Evolutionary conservation across 192 early-diverging fungal genomes (phyloP).

Genomic region (Phycomyces blakesleeanus): DNA sequence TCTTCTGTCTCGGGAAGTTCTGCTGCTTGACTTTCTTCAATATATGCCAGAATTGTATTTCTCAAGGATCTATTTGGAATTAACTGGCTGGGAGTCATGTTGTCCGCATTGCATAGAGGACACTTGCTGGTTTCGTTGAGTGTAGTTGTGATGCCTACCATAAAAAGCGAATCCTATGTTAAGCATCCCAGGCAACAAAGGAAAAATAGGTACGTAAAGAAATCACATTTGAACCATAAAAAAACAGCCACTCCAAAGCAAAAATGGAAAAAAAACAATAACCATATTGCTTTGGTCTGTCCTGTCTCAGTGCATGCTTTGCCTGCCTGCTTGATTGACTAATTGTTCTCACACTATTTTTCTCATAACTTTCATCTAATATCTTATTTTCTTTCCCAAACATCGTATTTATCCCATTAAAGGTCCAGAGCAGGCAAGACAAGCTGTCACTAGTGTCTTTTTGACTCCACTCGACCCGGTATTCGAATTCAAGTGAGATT

Average conservation of each 20-base stretch:
- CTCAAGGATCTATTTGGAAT: conserved; percentile 26
- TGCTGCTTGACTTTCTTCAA: conserved; percentile 16
- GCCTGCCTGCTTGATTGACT: not conserved
- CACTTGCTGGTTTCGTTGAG: conserved; percentile 20
- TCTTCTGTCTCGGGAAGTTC: conserved; percentile 2
- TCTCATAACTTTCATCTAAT: too few relatives aligned
- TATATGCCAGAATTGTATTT: conserved; percentile 18
- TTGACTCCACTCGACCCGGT: too few relatives aligned
- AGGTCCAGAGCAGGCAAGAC: not conserved
- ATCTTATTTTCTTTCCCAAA: not conserved
- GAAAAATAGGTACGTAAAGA: not conserved
- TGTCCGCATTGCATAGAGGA: conserved; percentile 16
- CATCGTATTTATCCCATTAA: not conserved
- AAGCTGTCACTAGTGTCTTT: too few relatives aligned
- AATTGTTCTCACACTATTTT: too few relatives aligned
- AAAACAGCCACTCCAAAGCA: not conserved
- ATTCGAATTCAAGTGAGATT: too few relatives aligned
- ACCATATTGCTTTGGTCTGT: not conserved
- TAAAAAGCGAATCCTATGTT: not conserved
- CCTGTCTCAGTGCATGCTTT: not conserved
- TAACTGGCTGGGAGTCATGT: conserved; percentile 14
- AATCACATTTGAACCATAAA: not conserved
- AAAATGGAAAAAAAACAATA: not conserved
- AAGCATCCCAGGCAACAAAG: not conserved
- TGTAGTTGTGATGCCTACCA: conserved; percentile 22